These are phyloP conservation scores for Xylariaceae sp. DNA, from an alignment of 2,329 filamentous ascomycete species.

Conservation along the genomic window DNA sequence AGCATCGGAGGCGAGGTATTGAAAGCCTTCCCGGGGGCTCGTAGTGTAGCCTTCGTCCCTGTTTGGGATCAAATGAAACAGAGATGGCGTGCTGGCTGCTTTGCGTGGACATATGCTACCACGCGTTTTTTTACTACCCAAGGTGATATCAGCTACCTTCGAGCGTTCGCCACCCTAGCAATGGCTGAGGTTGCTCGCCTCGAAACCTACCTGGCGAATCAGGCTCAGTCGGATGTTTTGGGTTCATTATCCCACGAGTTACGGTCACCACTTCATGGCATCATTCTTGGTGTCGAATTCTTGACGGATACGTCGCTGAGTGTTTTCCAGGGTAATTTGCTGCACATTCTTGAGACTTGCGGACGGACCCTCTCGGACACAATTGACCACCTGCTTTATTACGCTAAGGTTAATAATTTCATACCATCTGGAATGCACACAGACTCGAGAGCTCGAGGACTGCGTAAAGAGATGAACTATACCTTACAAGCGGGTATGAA, in stretches of 20 bases:
- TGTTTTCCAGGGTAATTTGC: constrained; percentile 52
- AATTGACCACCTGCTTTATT: constrained; percentile 59
- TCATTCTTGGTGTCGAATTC: constrained; percentile 60
- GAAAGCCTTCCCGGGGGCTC: constrained; percentile 17
- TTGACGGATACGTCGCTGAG: constrained; percentile 57
- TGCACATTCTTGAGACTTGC: constrained; percentile 57
- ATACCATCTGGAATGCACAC: constrained; percentile 25
- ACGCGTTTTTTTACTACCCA: constrained; percentile 52
- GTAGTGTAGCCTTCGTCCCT: constrained; percentile 21
- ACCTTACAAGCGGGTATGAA: constrained; percentile 33
- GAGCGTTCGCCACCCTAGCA: constrained; percentile 58
- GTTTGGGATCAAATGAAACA: constrained; percentile 21
- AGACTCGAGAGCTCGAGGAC: constrained; percentile 20
- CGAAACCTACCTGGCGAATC: constrained; percentile 45
- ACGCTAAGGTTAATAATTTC: constrained; percentile 58
- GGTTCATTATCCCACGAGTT: constrained; percentile 67
- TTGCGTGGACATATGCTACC: constrained; percentile 54
- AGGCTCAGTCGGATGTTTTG: constrained; percentile 63
- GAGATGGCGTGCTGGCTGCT: constrained; percentile 54
- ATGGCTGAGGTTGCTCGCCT: constrained; percentile 62
- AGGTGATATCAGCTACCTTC: constrained; percentile 57
- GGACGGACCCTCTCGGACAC: constrained; percentile 59
- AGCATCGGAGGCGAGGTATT: constrained; percentile 20
- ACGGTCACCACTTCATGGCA: constrained; percentile 65
- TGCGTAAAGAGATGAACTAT: constrained; percentile 17